Conservation (phyloP, 257 asterid genomes). For the Jasminum sambac region DNA sequence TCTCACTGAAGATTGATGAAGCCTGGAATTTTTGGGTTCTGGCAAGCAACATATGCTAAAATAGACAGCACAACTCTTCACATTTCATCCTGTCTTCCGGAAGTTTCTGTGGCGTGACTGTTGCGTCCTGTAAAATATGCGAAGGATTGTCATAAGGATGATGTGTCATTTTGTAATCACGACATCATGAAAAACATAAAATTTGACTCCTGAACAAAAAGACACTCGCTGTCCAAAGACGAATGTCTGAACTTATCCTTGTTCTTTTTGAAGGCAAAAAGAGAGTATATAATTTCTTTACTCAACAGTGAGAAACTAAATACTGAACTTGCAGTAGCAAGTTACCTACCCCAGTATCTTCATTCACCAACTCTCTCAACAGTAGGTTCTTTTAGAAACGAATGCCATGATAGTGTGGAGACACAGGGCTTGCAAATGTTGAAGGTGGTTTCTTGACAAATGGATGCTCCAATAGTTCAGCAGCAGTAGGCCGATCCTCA, state of each 20-base stretch:
- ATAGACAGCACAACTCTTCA: conserved; percentile 4
- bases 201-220: neutral
- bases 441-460: conserved; percentile 49
- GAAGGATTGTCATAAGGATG: conserved; percentile 1
- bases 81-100: neutral
- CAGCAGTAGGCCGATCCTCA: conserved; percentile 54
- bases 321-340: neutral
- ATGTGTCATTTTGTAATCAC: neutral
- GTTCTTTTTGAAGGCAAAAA: neutral
- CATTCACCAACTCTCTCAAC: conserved; percentile 19
- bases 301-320: conserved; percentile 5
- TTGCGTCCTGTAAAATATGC: conserved; percentile 5
- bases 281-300: too few species aligned
- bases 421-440: conserved; percentile 37
- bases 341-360: conserved; percentile 33
- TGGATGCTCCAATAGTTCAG: conserved; percentile 59
- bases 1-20: neutral
- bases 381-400: conserved; percentile 20
- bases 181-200: neutral
- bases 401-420: conserved; percentile 40
- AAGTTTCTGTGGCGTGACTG: neutral
- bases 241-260: neutral
- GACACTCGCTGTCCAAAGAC: neutral
- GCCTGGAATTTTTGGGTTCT: neutral
- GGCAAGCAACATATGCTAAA: neutral